These are phyloP conservation scores for Aspergillus sojae DNA, from an alignment of 2,329 filamentous ascomycete genomes.

Conservation along the genomic window DNA sequence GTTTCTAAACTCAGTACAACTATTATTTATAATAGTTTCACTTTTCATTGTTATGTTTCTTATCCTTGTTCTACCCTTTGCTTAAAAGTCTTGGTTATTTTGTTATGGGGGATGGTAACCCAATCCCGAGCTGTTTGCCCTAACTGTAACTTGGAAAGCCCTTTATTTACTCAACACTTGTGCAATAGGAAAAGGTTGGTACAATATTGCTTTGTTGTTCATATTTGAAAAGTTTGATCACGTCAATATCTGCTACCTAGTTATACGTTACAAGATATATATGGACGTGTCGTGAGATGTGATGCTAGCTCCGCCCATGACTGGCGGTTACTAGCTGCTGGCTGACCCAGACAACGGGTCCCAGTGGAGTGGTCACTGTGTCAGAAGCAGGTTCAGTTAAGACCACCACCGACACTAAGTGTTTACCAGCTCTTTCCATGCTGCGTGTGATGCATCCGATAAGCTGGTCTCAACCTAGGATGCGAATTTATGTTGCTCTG, in stretches of 20 bases:
- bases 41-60: no score
- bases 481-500: neutral
- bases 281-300: neutral
- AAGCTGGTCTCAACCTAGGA: neutral
- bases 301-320: neutral
- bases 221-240: neutral
- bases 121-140: neutral
- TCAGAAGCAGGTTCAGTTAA: neutral
- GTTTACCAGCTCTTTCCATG: neutral
- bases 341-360: neutral
- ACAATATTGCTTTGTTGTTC: neutral
- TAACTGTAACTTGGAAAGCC: neutral
- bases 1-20: no score
- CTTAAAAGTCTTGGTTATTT: no score
- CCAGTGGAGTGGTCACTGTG: neutral
- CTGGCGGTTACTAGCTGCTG: neutral
- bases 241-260: neutral
- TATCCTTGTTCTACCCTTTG: no score
- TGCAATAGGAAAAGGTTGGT: neutral
- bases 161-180: neutral
- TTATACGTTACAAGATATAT: neutral
- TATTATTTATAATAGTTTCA: no score
- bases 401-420: neutral
- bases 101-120: no score
- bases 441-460: neutral